These are phyloP conservation scores for Hyphodiscus sp. DNA, from an alignment of 2,329 filamentous ascomycete species.

Conservation along the genomic window DNA sequence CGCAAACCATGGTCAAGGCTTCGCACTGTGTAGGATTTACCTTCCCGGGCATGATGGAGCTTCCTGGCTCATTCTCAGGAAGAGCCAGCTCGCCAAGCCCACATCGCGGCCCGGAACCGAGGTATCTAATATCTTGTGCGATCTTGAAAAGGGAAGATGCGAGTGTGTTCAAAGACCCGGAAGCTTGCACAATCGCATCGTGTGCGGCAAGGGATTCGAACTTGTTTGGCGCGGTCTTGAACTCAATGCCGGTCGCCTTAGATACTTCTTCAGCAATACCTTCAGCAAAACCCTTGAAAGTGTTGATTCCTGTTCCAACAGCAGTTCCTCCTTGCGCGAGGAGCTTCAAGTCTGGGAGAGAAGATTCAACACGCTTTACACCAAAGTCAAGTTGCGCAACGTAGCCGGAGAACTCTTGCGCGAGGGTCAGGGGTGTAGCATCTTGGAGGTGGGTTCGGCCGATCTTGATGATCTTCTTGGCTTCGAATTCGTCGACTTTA, in stretches of 20 bases:
- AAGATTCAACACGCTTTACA: constrained; percentile 77
- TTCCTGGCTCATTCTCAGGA: constrained; percentile 96
- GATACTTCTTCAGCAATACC: constrained; percentile 84
- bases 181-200: constrained; percentile 91
- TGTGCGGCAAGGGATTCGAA: constrained; percentile 96
- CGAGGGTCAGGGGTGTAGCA: constrained; percentile 89
- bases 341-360: constrained; percentile 76
- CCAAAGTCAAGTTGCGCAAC: constrained; percentile 89
- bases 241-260: constrained; percentile 88
- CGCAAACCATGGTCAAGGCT: constrained; percentile 94
- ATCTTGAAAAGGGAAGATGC: constrained; percentile 94
- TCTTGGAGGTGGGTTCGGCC: constrained; percentile 96
- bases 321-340: constrained; percentile 95
- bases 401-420: constrained; percentile 97
- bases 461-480: constrained; percentile 93
- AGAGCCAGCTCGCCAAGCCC: constrained; percentile 89
- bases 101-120: constrained; percentile 91
- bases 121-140: constrained; percentile 94
- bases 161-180: constrained; percentile 88
- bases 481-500: constrained; percentile 83
- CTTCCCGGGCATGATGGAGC: constrained; percentile 98
- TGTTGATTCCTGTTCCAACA: constrained; percentile 96
- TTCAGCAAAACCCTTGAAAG: constrained; percentile 92
- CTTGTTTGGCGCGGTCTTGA: constrained; percentile 97
- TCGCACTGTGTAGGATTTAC: constrained; percentile 99